Evolutionary conservation across 2,329 filamentous ascomycete genomes (phyloP), one percentile per base, ranked within the genome.

Genomic region (Bipolaris cookei): DNA sequence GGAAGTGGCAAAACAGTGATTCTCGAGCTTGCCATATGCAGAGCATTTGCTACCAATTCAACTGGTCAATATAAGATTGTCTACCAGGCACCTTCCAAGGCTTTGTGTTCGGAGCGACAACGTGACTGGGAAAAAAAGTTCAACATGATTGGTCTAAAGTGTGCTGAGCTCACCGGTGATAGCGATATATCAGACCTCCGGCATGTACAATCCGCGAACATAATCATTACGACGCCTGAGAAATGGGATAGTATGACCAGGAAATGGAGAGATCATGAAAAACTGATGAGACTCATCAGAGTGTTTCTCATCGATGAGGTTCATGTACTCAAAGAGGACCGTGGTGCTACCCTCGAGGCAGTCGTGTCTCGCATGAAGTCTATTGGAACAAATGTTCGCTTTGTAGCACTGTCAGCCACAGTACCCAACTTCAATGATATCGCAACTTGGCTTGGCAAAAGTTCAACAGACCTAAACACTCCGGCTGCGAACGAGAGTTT

Each of bases 201-300:
- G 20, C 85, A 83, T 51, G 88, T 94, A 5, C 88, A 91, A 58
- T 86, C 82, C 64, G 91, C 91, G 3, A 88, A 88, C 44, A 90
- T 96, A 61, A 94, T 96, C 63, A 84, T 96, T 60, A 95, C 92
- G 0, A 96, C 91, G 0, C 91, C 92, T 0, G 91, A 96, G 75
- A 96, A 96, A 70, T 96, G 91, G 91, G 91, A 96, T 71, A 94
- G 90, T 58, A 88, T 95, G 73, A 96, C 92, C 0, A 83, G 91
- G 16, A 93, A 91, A 70, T 96, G 92, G 92, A 87, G 88, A 65
- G 91, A 96, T 65, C 89, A 96, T 67, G 83, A 84, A 50, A 89
- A 83, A 62, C 78, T 96, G 16, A 86, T 96, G 76, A 84, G 88
- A 56, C 81, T 93, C 60, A 85, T 96, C 43, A 90, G 89, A 58